Evolutionary conservation across 2,329 filamentous ascomycete genomes (phyloP).

Genomic region (Aspergillus alliaceus): DNA sequence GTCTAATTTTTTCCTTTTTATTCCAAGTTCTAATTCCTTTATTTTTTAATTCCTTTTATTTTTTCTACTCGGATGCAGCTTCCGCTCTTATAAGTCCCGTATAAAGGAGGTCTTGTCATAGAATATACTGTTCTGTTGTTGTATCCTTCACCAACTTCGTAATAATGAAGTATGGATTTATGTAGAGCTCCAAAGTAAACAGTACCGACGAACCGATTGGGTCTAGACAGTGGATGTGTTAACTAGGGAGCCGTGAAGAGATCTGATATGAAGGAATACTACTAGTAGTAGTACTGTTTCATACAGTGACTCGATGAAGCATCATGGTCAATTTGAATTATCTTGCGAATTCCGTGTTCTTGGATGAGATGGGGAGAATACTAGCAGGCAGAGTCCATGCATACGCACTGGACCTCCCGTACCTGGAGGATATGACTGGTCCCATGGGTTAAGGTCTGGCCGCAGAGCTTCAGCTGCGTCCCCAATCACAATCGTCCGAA

Average conservation of each 20-base stretch:
- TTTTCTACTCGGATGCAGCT: too few relatives aligned
- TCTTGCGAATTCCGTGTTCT: not conserved
- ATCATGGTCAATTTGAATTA: not conserved
- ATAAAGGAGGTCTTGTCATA: too few relatives aligned
- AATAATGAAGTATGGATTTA: too few relatives aligned
- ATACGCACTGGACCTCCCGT: constrained; percentile 1
- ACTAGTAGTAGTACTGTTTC: not conserved
- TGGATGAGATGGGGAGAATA: not conserved
- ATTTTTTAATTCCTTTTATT: not conserved
- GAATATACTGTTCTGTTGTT: too few relatives aligned
- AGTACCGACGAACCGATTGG: not conserved
- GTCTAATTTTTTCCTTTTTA: not conserved
- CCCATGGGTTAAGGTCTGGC: not conserved
- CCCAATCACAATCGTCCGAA: constrained; percentile 2
- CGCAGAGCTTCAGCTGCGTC: not conserved
- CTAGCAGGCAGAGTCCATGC: not conserved
- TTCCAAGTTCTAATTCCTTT: not conserved
- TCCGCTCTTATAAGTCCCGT: too few relatives aligned
- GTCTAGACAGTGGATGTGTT: not conserved
- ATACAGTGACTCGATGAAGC: not conserved
- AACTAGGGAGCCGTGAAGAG: constrained; percentile 3
- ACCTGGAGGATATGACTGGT: not conserved
- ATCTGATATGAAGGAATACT: not conserved
- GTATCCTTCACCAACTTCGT: too few relatives aligned
- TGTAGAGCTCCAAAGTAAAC: too few relatives aligned